Base-by-base conservation (phyloP, 2,329 filamentous ascomycete genomes). In the Pseudocercospora cruenta region DNA sequence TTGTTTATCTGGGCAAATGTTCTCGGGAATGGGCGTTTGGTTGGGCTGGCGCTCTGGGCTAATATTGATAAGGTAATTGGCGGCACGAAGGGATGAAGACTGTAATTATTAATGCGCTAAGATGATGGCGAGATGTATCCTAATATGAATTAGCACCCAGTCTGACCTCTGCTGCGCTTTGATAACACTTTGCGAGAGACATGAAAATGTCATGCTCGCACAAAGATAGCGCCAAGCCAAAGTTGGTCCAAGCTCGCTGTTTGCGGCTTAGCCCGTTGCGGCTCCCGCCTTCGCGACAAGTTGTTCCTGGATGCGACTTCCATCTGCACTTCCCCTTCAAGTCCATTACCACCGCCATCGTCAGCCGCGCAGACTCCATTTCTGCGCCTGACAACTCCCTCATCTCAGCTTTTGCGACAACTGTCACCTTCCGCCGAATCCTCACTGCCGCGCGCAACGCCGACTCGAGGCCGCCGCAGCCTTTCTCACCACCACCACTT, bases 401-500 rank as follows among this genome's bases (percentile, higher is more conserved):
- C 12, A 31, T n/a, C 26, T 33, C 39, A 64, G 31, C 49, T 55
- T n/a, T 31, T 55, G 12, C 22, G 16, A 49, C 10, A 19, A 16
- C 21, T 49, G 39, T 19, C 43, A 53, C 10, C 26, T 24, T 47
- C 31, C 53, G 58, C 58, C 43, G 28, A 26, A 33, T 31, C 31
- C 54, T 33, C 26, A 39, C 57, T 33, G 49, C 62, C 28, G 55
- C 36, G n/a, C 22, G n/a, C 47, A 43, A 10, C 31, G 43, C 57
- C 60, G 58, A 70, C 45, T 67, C 64, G 63, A 69, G 63, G 59
- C 39, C 58, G 61, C 67, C 55, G 53, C 69, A 69, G 61, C 58
- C 64, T 69, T 57, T 58, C 59, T 65, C 62, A 54, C 36, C 49
- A 60, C 55, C 64, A 59, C 45, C 55, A 49, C 47, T 53, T 39